These are phyloP conservation scores for Rhodomyrtus psidioides DNA, from an alignment of 441 rosid species.

Conservation along the genomic window DNA sequence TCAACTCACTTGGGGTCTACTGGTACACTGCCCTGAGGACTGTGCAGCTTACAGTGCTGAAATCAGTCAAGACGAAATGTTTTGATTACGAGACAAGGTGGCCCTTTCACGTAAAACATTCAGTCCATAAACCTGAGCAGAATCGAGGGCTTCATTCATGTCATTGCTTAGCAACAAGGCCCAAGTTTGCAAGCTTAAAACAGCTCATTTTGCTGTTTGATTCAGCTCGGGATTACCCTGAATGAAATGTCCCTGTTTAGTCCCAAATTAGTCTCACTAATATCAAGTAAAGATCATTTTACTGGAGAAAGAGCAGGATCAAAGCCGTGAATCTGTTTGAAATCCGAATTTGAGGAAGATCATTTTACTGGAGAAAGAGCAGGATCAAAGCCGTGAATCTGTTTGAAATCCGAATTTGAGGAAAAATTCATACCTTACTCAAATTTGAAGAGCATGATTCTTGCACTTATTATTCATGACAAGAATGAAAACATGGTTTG, in stretches of 20 bases:
- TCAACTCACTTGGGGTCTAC: neutral
- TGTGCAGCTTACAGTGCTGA: neutral
- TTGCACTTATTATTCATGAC: neutral
- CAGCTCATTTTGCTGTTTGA: neutral
- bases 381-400: neutral
- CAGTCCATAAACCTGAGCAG: neutral
- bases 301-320: neutral
- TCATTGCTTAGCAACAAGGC: neutral
- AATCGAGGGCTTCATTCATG: neutral
- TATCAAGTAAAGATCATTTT: neutral
- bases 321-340: neutral
- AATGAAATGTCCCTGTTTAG: neutral
- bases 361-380: neutral
- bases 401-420: neutral
- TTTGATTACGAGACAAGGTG: neutral
- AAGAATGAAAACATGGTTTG: neutral
- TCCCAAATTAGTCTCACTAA: neutral
- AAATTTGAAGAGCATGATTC: neutral
- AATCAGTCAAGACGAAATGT: neutral
- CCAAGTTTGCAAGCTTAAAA: neutral
- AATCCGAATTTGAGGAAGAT: neutral
- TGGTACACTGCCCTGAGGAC: neutral
- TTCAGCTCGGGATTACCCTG: neutral
- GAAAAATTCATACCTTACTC: neutral
- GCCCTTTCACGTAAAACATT: neutral